phyloP scores from a whole-genome alignment of 2,329 filamentous ascomycete species.

The Balansia obtecta region DNA sequence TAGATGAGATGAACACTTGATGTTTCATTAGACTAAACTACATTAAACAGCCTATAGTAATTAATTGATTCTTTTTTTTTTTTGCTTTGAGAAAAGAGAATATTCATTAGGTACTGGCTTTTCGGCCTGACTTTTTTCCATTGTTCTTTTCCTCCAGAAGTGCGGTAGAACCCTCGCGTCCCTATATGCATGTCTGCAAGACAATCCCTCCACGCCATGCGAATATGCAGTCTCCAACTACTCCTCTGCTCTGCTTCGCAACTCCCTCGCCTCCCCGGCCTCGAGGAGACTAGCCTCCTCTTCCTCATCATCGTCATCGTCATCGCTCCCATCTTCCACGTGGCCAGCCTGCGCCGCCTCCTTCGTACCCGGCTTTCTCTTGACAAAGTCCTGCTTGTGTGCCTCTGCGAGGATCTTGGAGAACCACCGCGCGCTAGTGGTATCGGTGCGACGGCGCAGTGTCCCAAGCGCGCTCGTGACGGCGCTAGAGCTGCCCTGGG shows the following conservation, averaged over 20 bases:
- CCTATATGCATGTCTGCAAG: background rate
- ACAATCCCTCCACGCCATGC: background rate
- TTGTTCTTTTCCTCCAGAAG: no score
- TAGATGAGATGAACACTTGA: background rate
- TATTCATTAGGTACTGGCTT: background rate
- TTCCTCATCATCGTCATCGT: conserved; percentile 23
- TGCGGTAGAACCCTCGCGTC: no score
- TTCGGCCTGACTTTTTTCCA: no score
- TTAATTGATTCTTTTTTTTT: no score
- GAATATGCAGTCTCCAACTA: background rate
- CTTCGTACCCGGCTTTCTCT: conserved; percentile 37
- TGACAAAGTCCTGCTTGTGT: conserved; percentile 85
- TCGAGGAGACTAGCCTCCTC: conserved; percentile 9
- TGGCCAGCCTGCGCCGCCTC: conserved; percentile 13
- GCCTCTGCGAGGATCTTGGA: conserved; percentile 65
- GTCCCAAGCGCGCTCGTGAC: conserved; percentile 12
- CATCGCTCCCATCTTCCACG: conserved; percentile 16
- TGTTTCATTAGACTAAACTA: background rate
- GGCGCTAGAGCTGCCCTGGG: conserved; percentile 11
- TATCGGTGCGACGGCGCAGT: conserved; percentile 21
- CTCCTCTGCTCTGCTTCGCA: conserved; percentile 9
- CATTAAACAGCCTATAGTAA: background rate
- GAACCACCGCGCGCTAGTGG: conserved; percentile 25
- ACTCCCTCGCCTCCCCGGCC: conserved; percentile 1
- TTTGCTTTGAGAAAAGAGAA: conserved; percentile 9